Conservation (phyloP, 2,329 filamentous ascomycete species). For the Stemphylium lycopersici region DNA sequence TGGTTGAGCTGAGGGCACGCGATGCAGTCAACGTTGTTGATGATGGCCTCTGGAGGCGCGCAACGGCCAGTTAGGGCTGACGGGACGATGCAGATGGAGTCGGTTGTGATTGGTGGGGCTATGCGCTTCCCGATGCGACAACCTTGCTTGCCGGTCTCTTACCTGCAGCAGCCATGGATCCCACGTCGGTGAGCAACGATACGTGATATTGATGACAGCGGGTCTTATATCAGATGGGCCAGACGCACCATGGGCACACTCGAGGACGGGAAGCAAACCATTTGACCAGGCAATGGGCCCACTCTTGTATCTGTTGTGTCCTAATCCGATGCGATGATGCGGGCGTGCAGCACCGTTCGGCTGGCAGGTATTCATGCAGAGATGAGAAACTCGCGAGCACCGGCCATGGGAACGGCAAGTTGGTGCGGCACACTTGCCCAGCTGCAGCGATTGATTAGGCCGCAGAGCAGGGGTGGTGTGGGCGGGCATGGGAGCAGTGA, state of each 20-base stretch:
- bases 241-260: neutral
- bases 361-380: slow-evolving; percentile 1
- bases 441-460: neutral
- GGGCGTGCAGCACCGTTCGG: neutral
- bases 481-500: neutral
- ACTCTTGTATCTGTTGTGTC: neutral
- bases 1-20: neutral
- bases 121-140: slow-evolving; percentile 19
- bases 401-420: neutral
- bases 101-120: slow-evolving; percentile 21
- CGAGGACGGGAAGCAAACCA: neutral
- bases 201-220: slow-evolving; percentile 3
- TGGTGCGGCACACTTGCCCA: neutral
- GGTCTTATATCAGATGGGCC: neutral
- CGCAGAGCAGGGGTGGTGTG: neutral
- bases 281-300: neutral
- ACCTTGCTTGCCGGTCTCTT: slow-evolving; percentile 28
- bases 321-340: neutral
- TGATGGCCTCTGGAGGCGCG: slow-evolving; percentile 22
- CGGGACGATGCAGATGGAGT: slow-evolving; percentile 16
- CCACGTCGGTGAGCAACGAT: neutral
- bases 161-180: slow-evolving; percentile 17
- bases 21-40: slow-evolving; percentile 19
- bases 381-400: neutral
- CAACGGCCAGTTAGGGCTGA: slow-evolving; percentile 20